Conservation (phyloP, 1,139 yeast genomes). For the Meyerozyma athensensis region DNA sequence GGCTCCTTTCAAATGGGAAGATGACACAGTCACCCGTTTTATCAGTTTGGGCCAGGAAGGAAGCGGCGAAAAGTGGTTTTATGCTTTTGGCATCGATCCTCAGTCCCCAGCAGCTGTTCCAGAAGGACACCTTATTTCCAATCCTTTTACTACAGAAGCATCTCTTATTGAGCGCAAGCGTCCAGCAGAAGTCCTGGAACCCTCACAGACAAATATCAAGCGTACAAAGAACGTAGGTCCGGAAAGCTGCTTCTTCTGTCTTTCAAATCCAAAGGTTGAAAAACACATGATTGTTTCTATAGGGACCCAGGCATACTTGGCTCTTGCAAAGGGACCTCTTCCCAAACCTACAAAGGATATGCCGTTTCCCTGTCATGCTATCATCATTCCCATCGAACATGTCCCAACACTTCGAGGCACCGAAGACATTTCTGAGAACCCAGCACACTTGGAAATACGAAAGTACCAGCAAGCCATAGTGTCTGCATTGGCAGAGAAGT, state of each 20-base stretch:
- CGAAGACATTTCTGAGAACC: conserved; percentile 14
- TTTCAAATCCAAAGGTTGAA: conserved; percentile 74
- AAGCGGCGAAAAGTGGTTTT: conserved; percentile 61
- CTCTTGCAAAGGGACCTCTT: conserved; percentile 86
- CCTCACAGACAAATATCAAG: too few relatives aligned
- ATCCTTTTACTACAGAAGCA: conserved; percentile 30
- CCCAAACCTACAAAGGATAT: conserved; percentile 42
- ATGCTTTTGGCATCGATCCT: conserved; percentile 51
- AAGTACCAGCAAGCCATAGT: conserved; percentile 43
- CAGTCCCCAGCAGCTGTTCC: neutral
- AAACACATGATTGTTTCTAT: conserved; percentile 78
- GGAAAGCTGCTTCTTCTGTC: conserved; percentile 72
- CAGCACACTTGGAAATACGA: conserved; percentile 24
- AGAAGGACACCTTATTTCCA: conserved; percentile 18
- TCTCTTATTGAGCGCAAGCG: too few relatives aligned
- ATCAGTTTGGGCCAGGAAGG: conserved; percentile 61
- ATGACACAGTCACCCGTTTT: conserved; percentile 46
- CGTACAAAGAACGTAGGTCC: conserved; percentile 42
- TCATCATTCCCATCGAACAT: conserved; percentile 81
- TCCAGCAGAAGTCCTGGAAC: neutral
- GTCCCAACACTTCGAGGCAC: conserved; percentile 39
- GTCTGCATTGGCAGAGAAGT: conserved; percentile 35
- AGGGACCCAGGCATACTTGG: conserved; percentile 60
- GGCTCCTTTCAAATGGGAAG: conserved; percentile 55
- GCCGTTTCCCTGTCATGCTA: conserved; percentile 74